These are phyloP conservation scores for Diplodia scrobiculata DNA, from an alignment of 2,329 filamentous ascomycete species.

Conservation along the genomic window DNA sequence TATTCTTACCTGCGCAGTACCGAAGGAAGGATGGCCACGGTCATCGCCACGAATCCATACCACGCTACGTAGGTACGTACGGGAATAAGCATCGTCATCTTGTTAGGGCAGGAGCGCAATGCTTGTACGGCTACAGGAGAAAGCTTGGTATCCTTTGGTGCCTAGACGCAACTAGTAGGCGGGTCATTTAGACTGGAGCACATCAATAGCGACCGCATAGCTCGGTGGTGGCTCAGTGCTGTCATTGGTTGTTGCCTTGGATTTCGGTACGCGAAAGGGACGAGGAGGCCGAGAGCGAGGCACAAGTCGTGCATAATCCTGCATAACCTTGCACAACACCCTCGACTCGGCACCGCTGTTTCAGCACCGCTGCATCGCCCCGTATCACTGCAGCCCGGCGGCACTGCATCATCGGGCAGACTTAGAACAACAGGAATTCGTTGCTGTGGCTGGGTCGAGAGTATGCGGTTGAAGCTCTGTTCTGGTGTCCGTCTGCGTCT, in stretches of 20 bases:
- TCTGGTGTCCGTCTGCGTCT: neutral
- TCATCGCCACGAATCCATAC: neutral
- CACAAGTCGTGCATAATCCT: neutral
- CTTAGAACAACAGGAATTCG: neutral
- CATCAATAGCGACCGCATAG: neutral
- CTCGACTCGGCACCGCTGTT: neutral
- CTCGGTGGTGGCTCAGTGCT: neutral
- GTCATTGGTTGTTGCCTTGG: neutral
- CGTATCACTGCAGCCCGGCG: neutral
- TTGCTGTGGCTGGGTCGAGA: neutral
- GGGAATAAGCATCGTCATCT: slow-evolving; percentile 11
- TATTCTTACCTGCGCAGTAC: neutral
- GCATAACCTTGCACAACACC: neutral
- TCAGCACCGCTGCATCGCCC: neutral
- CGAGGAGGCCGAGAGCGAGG: slow-evolving; percentile 9
- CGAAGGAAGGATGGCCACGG: neutral
- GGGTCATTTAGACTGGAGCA: neutral
- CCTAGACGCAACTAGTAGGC: neutral
- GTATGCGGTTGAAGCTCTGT: neutral
- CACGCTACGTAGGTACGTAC: neutral
- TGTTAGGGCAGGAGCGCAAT: neutral
- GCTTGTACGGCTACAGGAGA: neutral
- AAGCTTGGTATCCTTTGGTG: slow-evolving; percentile 2
- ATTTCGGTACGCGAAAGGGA: neutral
- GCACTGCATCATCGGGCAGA: neutral